These are phyloP conservation scores for Cercospora sojina DNA, from an alignment of 2,329 filamentous ascomycete genomes.

Conservation along the genomic window DNA sequence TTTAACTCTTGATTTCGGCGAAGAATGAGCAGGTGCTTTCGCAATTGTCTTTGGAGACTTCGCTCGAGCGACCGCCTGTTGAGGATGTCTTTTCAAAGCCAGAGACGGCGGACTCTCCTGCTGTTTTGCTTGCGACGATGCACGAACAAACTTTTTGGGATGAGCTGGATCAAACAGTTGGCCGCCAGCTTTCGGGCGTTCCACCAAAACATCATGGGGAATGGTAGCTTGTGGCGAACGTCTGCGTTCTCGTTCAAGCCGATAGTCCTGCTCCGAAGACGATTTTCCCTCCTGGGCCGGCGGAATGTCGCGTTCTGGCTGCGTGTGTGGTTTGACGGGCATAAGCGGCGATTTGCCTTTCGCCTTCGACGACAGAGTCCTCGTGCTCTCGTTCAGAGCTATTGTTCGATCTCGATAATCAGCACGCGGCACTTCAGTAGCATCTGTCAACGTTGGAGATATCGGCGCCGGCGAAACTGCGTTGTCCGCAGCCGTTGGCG, in stretches of 20 bases:
- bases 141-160: slow-evolving; percentile 19
- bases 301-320: neutral
- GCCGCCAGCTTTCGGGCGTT: slow-evolving; percentile 25
- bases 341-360: slow-evolving; percentile 3
- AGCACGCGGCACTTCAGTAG: slow-evolving; percentile 22
- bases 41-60: slow-evolving; percentile 6
- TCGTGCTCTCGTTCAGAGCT: slow-evolving; percentile 37
- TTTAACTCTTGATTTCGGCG: slow-evolving; percentile 17
- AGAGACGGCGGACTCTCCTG: neutral
- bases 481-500: slow-evolving; percentile 8
- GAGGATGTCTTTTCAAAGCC: neutral
- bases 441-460: slow-evolving; percentile 27
- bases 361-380: slow-evolving; percentile 32
- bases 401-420: slow-evolving; percentile 18
- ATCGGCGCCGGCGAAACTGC: slow-evolving; percentile 9
- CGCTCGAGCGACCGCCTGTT: neutral
- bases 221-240: slow-evolving; percentile 1
- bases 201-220: slow-evolving; percentile 10
- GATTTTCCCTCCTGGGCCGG: neutral
- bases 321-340: neutral
- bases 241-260: neutral
- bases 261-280: neutral
- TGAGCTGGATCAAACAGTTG: slow-evolving; percentile 30
- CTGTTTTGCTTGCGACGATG: slow-evolving; percentile 17
- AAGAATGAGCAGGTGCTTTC: slow-evolving; percentile 14